phyloP scores from a whole-genome alignment of 768 basidiomycete genomes.

The Chlorophyllum brunneum region DNA sequence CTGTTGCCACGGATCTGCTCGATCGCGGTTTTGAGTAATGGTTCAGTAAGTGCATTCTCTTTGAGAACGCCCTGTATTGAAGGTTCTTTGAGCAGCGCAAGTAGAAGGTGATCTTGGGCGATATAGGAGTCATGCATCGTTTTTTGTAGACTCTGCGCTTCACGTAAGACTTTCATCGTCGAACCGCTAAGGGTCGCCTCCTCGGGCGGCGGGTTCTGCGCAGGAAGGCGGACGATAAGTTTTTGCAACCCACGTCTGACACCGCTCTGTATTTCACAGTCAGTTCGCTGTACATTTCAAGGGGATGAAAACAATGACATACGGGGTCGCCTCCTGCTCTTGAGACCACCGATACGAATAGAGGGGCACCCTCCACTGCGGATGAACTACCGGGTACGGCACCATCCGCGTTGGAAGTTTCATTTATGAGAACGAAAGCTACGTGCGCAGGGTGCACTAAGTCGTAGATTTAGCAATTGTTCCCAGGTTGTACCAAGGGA shows the following conservation, averaged over 20 bases:
- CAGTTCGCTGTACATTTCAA: constrained; percentile 6
- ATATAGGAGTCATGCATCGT: constrained; percentile 89
- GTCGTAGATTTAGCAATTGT: constrained; percentile 5
- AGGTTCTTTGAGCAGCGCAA: constrained; percentile 76
- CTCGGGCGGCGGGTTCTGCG: constrained; percentile 83
- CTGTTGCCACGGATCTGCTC: constrained; percentile 80
- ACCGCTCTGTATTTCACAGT: constrained; percentile 31
- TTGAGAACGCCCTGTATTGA: constrained; percentile 68
- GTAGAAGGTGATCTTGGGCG: constrained; percentile 88
- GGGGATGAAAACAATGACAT: constrained; percentile 24
- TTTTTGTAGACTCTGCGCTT: constrained; percentile 74
- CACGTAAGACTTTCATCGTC: constrained; percentile 59
- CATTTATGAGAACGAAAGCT: constrained; percentile 76
- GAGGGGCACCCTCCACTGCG: constrained; percentile 37
- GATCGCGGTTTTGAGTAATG: constrained; percentile 70
- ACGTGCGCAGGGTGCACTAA: constrained; percentile 82
- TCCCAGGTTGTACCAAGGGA: neutral
- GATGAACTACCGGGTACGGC: constrained; percentile 29
- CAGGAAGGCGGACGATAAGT: constrained; percentile 74
- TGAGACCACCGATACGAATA: constrained; percentile 76
- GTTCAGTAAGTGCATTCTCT: constrained; percentile 69
- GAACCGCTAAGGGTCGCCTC: constrained; percentile 62
- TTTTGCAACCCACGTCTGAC: constrained; percentile 74
- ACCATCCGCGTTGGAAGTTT: constrained; percentile 37
- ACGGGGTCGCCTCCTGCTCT: constrained; percentile 85